A percentile compares a stretch with the other conserved stretches of the same genome.
Evolutionary conservation across 495 filamentous ascomycete genomes (phyloP).

Genomic region (Trypethelium eluteriae): DNA sequence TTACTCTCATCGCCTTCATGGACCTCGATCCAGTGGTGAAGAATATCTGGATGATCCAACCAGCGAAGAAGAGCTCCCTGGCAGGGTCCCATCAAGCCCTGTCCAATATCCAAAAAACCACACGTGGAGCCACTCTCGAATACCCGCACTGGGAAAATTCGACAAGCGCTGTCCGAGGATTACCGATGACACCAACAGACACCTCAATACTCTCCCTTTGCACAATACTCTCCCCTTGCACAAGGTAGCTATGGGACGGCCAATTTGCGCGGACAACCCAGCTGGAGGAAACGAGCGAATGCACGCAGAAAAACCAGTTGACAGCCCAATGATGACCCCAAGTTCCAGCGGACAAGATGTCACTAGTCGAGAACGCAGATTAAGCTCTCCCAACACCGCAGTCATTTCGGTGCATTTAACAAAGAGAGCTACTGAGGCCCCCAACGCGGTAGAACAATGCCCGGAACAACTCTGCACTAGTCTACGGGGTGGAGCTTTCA

Average conservation of each 20-base stretch:
- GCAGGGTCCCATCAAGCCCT: neutral
- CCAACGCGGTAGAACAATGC: neutral
- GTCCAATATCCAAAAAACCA: neutral
- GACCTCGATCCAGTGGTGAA: neutral
- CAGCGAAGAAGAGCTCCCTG: neutral
- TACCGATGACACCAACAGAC: neutral
- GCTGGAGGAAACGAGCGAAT: neutral
- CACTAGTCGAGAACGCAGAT: neutral
- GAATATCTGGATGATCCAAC: constrained; percentile 1
- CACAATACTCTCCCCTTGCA: too few relatives aligned
- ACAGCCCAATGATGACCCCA: neutral
- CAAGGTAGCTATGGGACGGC: too few relatives aligned
- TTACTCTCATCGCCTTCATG: too few relatives aligned
- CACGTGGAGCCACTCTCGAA: neutral
- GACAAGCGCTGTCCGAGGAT: too few relatives aligned
- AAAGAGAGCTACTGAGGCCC: neutral
- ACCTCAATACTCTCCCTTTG: too few relatives aligned
- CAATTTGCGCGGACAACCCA: neutral
- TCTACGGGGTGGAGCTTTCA: neutral
- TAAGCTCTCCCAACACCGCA: neutral
- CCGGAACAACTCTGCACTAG: neutral
- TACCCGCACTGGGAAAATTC: neutral
- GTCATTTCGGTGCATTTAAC: neutral
- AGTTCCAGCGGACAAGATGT: neutral
- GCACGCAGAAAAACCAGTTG: neutral